Conservation (phyloP, 169 alveolate species). For the Toxoplasma gondii region DNA sequence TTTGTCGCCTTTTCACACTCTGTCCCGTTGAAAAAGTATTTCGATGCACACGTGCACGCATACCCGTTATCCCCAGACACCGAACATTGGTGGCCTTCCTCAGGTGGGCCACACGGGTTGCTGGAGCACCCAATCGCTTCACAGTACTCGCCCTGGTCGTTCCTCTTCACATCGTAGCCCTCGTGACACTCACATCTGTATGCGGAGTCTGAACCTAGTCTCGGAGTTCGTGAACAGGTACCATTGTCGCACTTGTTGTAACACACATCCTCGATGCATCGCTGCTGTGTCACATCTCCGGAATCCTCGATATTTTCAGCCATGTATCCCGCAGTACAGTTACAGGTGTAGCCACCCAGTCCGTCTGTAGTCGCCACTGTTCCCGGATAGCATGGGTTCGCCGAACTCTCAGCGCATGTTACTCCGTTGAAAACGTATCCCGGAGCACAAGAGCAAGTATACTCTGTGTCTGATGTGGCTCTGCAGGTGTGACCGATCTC, state of each 20-base stretch:
- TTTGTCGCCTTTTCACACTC: background rate
- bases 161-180: background rate
- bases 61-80: background rate
- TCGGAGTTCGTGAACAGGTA: background rate
- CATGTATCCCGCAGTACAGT: background rate
- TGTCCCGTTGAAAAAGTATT: background rate
- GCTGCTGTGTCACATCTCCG: background rate
- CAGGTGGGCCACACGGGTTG: slow-evolving; percentile 4
- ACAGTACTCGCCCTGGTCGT: background rate
- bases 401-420: no score
- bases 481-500: no score
- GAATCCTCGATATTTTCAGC: background rate
- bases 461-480: no score
- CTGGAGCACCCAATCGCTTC: background rate
- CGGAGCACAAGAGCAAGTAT: no score
- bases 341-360: background rate
- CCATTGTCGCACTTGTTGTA: background rate
- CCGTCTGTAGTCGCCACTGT: background rate
- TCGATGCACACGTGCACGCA: background rate
- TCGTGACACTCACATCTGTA: background rate
- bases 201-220: background rate
- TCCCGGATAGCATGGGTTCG: background rate
- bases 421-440: no score
- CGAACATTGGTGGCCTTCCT: background rate
- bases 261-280: background rate